phyloP scores from a whole-genome alignment of 176 grass and related monocot genomes.

The Stipa capillata region DNA sequence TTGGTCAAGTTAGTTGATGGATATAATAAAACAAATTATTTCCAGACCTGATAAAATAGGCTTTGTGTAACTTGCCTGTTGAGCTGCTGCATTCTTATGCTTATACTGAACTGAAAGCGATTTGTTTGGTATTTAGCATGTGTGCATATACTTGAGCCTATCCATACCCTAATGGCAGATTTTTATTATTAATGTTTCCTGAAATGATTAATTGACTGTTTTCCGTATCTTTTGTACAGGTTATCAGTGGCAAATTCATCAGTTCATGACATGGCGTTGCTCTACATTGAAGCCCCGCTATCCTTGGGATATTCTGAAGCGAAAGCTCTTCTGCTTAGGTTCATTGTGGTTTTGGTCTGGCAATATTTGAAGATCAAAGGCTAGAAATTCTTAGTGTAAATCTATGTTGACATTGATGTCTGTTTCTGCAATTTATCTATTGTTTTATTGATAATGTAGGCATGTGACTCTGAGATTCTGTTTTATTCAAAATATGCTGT shows the following conservation, averaged over 20 bases:
- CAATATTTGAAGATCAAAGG: no score
- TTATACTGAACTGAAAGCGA: neutral
- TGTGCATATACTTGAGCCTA: neutral
- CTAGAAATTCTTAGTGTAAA: constrained; percentile 35
- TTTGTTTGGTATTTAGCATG: neutral
- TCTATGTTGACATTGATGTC: constrained; percentile 1
- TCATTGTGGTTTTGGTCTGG: constrained; percentile 17
- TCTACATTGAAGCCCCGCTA: neutral
- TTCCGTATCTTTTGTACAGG: neutral
- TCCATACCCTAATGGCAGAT: neutral
- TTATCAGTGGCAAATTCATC: constrained; percentile 7
- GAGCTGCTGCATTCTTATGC: neutral
- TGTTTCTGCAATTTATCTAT: neutral
- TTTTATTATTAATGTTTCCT: neutral
- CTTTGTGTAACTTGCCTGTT: neutral
- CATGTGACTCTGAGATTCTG: constrained; percentile 5
- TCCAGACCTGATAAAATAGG: neutral
- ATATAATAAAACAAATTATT: neutral
- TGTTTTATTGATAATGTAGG: constrained; percentile 36
- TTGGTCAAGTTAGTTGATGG: neutral
- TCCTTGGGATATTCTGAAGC: neutral
- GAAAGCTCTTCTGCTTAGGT: neutral
- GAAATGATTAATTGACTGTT: neutral
- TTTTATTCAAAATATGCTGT: neutral
- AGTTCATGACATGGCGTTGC: neutral